A percentile compares a stretch with the other conserved stretches of the same genome.
Evolutionary conservation across 2,329 filamentous ascomycete species (phyloP).

Genomic region (Fusarium palustre): DNA sequence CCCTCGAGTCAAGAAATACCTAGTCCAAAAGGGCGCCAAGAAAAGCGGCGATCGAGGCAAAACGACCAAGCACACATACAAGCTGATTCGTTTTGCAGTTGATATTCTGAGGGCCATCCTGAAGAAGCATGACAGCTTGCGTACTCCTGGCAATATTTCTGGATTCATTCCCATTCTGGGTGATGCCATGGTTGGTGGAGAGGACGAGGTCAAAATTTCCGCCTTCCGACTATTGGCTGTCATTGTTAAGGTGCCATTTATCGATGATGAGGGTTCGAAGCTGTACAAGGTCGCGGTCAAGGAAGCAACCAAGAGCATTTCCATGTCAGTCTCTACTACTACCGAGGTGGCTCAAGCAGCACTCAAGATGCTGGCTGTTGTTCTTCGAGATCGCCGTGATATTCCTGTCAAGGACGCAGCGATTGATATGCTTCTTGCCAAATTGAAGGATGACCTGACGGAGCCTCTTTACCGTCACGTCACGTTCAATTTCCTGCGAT

Average conservation of each 20-base stretch:
- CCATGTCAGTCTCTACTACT: slow-evolving; percentile 79
- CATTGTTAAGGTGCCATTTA: slow-evolving; percentile 85
- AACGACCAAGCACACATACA: slow-evolving; percentile 85
- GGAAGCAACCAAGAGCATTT: slow-evolving; percentile 86
- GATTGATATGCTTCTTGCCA: slow-evolving; percentile 83
- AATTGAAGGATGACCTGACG: slow-evolving; percentile 88
- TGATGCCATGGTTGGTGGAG: slow-evolving; percentile 83
- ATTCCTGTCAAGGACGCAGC: slow-evolving; percentile 83
- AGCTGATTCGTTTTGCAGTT: slow-evolving; percentile 87
- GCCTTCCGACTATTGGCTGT: slow-evolving; percentile 86
- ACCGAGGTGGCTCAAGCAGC: slow-evolving; percentile 88
- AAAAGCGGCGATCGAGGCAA: slow-evolving; percentile 77
- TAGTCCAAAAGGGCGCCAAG: slow-evolving; percentile 83
- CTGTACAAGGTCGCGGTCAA: slow-evolving; percentile 82
- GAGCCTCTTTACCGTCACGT: slow-evolving; percentile 92
- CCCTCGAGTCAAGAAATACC: slow-evolving; percentile 75
- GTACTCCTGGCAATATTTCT: slow-evolving; percentile 81
- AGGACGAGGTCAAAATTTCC: slow-evolving; percentile 93
- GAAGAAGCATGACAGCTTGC: slow-evolving; percentile 84
- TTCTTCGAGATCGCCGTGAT: slow-evolving; percentile 83
- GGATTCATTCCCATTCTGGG: slow-evolving; percentile 92
- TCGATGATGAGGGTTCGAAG: slow-evolving; percentile 73
- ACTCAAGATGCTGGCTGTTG: slow-evolving; percentile 86
- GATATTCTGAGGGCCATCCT: slow-evolving; percentile 88
- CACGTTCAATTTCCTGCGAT: slow-evolving; percentile 93